These are phyloP conservation scores for Babesia bigemina DNA, from an alignment of 169 alveolate genomes.

Conservation along the genomic window DNA sequence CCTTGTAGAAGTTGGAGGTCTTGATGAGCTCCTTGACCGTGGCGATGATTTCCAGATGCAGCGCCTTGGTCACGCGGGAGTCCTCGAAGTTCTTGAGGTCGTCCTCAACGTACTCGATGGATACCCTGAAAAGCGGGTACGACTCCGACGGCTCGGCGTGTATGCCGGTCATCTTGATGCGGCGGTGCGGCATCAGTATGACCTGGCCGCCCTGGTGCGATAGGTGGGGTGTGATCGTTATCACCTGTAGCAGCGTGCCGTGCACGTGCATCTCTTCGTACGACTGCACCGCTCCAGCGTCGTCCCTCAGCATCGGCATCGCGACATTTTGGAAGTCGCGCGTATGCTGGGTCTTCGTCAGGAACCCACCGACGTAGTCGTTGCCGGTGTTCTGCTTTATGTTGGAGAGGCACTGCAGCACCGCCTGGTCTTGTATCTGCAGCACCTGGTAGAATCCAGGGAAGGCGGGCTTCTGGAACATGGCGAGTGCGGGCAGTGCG, in stretches of 20 bases:
- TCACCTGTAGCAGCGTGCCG: conserved; percentile 74
- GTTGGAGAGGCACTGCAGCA: conserved; percentile 59
- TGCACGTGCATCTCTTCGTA: conserved; percentile 64
- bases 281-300: conserved; percentile 67
- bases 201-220: conserved; percentile 77
- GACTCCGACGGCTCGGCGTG: conserved; percentile 62
- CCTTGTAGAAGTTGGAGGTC: conserved; percentile 80
- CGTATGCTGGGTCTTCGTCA: conserved; percentile 47
- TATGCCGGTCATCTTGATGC: conserved; percentile 70
- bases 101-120: conserved; percentile 68
- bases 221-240: conserved; percentile 73
- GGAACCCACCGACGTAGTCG: conserved; percentile 70
- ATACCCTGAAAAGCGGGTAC: conserved; percentile 57
- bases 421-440: conserved; percentile 77
- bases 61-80: conserved; percentile 69
- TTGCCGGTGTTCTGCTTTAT: conserved; percentile 65
- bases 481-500: conserved; percentile 71
- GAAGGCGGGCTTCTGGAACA: conserved; percentile 80
- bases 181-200: conserved; percentile 77
- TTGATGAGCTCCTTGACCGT: conserved; percentile 79
- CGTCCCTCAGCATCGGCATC: conserved; percentile 54
- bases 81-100: conserved; percentile 58
- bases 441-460: conserved; percentile 83
- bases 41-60: conserved; percentile 77
- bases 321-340: conserved; percentile 11